phyloP scores from a whole-genome alignment of 805 yeast genomes.

The Teunomyces kruisii region DNA sequence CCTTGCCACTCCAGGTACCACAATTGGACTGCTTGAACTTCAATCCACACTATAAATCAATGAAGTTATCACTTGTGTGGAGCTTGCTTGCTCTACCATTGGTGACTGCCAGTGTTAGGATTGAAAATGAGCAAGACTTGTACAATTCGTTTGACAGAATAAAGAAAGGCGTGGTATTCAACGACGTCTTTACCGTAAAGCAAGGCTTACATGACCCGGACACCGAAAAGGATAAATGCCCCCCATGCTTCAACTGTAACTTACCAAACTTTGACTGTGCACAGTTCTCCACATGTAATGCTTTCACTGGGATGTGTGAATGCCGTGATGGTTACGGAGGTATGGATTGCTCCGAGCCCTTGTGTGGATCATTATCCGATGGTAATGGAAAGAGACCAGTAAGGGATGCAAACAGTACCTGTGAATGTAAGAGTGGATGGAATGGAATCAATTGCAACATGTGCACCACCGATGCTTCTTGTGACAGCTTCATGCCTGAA shows the following conservation, averaged over 20 bases:
- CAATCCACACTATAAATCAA: background rate
- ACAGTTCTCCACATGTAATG: constrained; percentile 87
- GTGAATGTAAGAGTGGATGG: constrained; percentile 88
- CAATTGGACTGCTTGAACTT: too few species aligned
- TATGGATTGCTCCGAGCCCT: constrained; percentile 82
- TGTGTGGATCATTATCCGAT: constrained; percentile 77
- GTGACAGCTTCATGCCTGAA: constrained; percentile 87
- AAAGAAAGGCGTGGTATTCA: constrained; percentile 20
- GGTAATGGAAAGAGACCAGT: constrained; percentile 64
- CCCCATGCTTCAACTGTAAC: constrained; percentile 95
- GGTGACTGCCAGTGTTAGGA: background rate
- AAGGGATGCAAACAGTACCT: constrained; percentile 52
- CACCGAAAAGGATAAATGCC: constrained; percentile 47
- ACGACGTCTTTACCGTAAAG: constrained; percentile 17
- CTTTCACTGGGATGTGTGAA: constrained; percentile 86
- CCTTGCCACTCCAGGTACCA: background rate
- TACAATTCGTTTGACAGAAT: constrained; percentile 19
- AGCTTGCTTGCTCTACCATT: background rate
- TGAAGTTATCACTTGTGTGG: background rate
- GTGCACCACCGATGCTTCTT: constrained; percentile 70
- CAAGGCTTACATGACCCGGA: background rate
- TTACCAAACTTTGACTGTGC: constrained; percentile 86
- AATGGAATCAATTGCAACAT: constrained; percentile 90
- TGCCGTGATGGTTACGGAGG: constrained; percentile 95
- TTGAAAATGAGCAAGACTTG: constrained; percentile 3